Base-by-base conservation (phyloP, 75 land plant genomes). In the Pseudotsuga menziesii region DNA sequence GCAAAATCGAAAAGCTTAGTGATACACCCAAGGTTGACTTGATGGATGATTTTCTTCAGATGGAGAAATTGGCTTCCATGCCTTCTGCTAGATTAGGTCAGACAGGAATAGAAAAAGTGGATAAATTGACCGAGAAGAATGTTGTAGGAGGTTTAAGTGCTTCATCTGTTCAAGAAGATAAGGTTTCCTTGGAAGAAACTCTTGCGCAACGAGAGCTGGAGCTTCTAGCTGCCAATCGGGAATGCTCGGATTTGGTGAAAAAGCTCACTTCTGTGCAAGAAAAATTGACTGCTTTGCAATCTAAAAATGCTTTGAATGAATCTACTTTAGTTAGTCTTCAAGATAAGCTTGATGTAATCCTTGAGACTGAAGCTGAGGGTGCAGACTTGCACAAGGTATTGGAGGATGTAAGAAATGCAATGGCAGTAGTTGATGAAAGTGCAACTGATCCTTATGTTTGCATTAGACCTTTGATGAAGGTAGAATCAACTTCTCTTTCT, bases 41-140 rank as follows among this genome's bases (percentile, higher is more conserved):
- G 17, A 85, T 94, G 92, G 94, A 96, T 85, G 97, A 96, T 82
- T 93, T 94, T 56, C 87, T 85, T 74, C 97, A 91, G 70, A 93
- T 96, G 94, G 98, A 93, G 74, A 77, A 79, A 63, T 75, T 94
- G 41, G 88, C 85, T 22, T 81, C 88, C 57, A 25, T 87, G 44
- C 82, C 81, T 32, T 79, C 82, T 26, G 57, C 61, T 27, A 26
- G 54, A 58, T 19, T 36, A 15, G 61, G 29, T 59, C 23, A 57
- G 48, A n/a, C 36, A 35, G 25, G 57, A 73, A 15, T 73, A 27
- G 57, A 29, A 61, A 76, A 76, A 60, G 73, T 75, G 22, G 62
- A 63, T 56, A 52, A 74, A 41, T 52, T 58, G 57, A 13, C 29
- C 16, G 77, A 57, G 7, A 41, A 73, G 27, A 32, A 56, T 55